Conservation (phyloP, 2,329 filamentous ascomycete species). For the Colletotrichum noveboracense region DNA sequence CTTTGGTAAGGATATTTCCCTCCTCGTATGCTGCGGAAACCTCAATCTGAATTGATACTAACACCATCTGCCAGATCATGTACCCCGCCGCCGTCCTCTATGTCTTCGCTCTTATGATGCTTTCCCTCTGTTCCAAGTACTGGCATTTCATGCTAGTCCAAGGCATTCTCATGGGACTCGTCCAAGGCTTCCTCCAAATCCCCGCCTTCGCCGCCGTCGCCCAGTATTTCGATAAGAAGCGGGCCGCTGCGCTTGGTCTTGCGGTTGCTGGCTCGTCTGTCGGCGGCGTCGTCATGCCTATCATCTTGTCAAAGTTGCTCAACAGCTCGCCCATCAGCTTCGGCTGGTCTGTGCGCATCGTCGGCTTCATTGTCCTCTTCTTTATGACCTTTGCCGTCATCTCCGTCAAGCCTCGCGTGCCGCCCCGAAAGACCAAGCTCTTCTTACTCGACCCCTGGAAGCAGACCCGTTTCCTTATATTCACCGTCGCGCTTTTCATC, state of each 20-base stretch:
- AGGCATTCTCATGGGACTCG: constrained; percentile 46
- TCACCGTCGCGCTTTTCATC: constrained; percentile 39
- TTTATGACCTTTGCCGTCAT: constrained; percentile 44
- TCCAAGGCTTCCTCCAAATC: constrained; percentile 45
- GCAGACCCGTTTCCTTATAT: constrained; percentile 29
- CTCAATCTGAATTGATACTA: background rate
- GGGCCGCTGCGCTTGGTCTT: constrained; percentile 51
- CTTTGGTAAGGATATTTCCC: constrained; percentile 29
- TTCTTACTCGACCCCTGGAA: constrained; percentile 42
- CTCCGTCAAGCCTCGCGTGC: constrained; percentile 36
- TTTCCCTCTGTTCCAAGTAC: constrained; percentile 47
- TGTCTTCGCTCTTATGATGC: constrained; percentile 47
- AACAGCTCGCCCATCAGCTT: constrained; percentile 48
- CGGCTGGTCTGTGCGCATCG: constrained; percentile 56
- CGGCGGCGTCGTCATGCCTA: constrained; percentile 59
- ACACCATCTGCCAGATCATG: constrained; percentile 29
- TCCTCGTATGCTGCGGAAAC: background rate
- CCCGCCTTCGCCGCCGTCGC: constrained; percentile 50
- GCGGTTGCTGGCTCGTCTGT: constrained; percentile 51
- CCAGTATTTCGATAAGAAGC: constrained; percentile 52
- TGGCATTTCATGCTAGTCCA: constrained; percentile 59
- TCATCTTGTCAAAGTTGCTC: constrained; percentile 51
- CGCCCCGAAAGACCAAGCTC: constrained; percentile 40
- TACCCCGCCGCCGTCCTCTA: constrained; percentile 27
- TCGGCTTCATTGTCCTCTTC: constrained; percentile 55